Conservation (phyloP, 2,329 filamentous ascomycete genomes). For the Metarhizium guizhouense region DNA sequence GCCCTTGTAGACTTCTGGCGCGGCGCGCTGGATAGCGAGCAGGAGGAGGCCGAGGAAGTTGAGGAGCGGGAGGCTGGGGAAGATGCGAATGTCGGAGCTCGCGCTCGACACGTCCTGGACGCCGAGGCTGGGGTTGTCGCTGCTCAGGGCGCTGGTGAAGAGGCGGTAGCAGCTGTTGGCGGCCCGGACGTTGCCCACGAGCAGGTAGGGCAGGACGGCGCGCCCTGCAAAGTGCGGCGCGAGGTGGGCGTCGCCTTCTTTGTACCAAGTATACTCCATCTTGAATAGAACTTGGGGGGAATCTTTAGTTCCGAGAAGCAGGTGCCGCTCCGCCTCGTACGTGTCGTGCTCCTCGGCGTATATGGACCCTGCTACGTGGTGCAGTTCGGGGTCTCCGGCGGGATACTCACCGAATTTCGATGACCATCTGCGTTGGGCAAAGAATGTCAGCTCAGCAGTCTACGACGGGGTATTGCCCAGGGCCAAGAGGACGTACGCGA, state of each 20-base stretch:
- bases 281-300: slow-evolving; percentile 71
- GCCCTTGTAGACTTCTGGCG: slow-evolving; percentile 70
- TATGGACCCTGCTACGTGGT: slow-evolving; percentile 80
- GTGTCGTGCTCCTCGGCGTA: slow-evolving; percentile 90
- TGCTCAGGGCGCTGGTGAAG: slow-evolving; percentile 33
- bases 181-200: slow-evolving; percentile 82
- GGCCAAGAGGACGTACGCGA: slow-evolving; percentile 45
- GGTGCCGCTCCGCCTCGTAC: slow-evolving; percentile 88
- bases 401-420: slow-evolving; percentile 77
- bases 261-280: slow-evolving; percentile 93
- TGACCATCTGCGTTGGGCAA: slow-evolving; percentile 54
- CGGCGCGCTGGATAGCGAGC: slow-evolving; percentile 72
- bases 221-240: slow-evolving; percentile 80
- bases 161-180: slow-evolving; percentile 75
- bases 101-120: slow-evolving; percentile 74
- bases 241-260: slow-evolving; percentile 76
- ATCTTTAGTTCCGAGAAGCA: slow-evolving; percentile 81
- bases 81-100: slow-evolving; percentile 67
- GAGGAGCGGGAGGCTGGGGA: slow-evolving; percentile 83
- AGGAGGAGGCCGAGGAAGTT: slow-evolving; percentile 88
- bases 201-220: slow-evolving; percentile 81
- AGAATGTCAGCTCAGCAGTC: slow-evolving; percentile 6
- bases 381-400: slow-evolving; percentile 85
- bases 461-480: too few relatives aligned
- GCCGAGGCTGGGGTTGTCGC: slow-evolving; percentile 43